Evolutionary conservation across 176 grass and related monocot genomes (phyloP).

Genomic region (Secale cereale): DNA sequence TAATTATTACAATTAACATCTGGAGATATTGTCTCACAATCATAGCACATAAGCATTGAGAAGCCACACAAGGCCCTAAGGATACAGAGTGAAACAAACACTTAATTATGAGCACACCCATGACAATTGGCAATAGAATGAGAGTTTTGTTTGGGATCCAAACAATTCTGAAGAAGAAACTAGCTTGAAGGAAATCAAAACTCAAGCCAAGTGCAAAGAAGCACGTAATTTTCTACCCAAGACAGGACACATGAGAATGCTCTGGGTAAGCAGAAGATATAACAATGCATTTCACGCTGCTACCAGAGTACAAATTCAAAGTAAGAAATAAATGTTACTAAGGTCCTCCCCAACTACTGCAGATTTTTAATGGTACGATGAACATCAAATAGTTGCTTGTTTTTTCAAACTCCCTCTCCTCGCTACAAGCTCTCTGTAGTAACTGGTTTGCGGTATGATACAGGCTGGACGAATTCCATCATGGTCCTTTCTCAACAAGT

Average conservation of each 20-base stretch:
- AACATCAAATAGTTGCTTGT: slow-evolving; percentile 33
- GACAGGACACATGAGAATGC: neutral
- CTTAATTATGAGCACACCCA: neutral
- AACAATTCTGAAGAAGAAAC: neutral
- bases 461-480: neutral
- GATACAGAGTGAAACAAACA: neutral
- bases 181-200: neutral
- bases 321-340: neutral
- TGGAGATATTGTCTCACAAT: neutral
- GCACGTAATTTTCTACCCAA: neutral
- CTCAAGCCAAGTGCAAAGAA: neutral
- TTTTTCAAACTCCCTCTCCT: neutral
- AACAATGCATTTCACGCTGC: neutral
- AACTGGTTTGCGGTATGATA: neutral
- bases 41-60: neutral
- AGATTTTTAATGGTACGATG: slow-evolving; percentile 7
- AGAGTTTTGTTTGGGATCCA: neutral
- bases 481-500: neutral
- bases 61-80: neutral
- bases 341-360: neutral
- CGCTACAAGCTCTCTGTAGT: neutral
- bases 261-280: neutral
- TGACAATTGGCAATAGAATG: neutral
- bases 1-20: neutral
- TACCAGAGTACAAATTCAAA: neutral